Conservation (phyloP, 139 green algal genomes). For the Eudorina sp. region DNA sequence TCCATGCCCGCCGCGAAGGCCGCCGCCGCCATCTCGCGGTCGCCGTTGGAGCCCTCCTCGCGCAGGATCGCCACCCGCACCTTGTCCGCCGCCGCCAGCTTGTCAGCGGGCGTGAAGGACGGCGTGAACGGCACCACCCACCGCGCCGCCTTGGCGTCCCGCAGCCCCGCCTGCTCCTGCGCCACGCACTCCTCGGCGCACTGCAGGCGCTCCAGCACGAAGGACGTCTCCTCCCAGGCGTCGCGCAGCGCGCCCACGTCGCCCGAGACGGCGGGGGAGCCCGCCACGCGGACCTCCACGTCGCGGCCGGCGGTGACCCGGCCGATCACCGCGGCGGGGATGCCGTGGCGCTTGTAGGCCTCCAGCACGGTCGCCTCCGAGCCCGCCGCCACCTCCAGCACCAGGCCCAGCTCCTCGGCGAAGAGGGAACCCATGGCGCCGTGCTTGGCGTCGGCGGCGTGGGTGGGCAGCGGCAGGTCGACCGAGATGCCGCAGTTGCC, state of each 20-base stretch:
- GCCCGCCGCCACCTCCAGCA: conserved; percentile 89
- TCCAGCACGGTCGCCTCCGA: conserved; percentile 72
- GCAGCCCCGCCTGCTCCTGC: conserved; percentile 76
- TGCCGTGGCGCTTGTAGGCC: conserved; percentile 79
- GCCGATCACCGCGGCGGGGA: conserved; percentile 82
- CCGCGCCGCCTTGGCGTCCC: conserved; percentile 66
- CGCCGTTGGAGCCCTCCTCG: conserved; percentile 98
- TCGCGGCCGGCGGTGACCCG: conserved; percentile 43
- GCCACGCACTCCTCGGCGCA: conserved; percentile 84
- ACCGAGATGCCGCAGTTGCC: conserved; percentile 80
- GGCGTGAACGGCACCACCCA: conserved; percentile 92
- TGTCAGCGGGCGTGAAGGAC: conserved; percentile 76
- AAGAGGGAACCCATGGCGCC: conserved; percentile 84
- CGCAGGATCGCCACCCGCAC: conserved; percentile 90
- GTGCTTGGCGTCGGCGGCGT: conserved; percentile 46
- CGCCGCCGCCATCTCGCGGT: conserved; percentile 97
- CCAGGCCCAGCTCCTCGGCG: conserved; percentile 96
- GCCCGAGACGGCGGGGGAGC: conserved; percentile 59
- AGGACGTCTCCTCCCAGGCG: conserved; percentile 95
- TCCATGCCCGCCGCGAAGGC: conserved; percentile 90
- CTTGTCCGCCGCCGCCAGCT: conserved; percentile 76
- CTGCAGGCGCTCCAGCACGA: conserved; percentile 93
- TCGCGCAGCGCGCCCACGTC: conserved; percentile 80
- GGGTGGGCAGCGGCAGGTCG: conserved; percentile 69
- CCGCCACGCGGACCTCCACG: conserved; percentile 78